Conservation (phyloP, 2,329 filamentous ascomycete genomes). For the Lasiodiplodia gonubiensis region DNA sequence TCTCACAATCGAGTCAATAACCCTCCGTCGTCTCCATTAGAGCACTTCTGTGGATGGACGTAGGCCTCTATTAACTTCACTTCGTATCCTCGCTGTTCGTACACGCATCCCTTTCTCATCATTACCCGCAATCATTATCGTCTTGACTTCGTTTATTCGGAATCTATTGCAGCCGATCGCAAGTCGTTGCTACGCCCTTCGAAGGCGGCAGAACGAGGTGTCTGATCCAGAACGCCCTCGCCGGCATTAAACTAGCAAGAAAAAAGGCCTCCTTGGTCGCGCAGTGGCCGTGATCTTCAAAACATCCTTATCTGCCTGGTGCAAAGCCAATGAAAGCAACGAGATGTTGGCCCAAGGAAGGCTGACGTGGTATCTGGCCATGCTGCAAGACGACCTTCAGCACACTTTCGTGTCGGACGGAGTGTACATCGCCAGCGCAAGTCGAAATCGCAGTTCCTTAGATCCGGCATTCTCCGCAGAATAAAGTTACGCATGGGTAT, state of each 20-base stretch:
- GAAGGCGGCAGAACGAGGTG: neutral
- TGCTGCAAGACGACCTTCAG: constrained; percentile 2
- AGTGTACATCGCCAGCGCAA: constrained; percentile 2
- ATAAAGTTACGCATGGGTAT: neutral
- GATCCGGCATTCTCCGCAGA: neutral
- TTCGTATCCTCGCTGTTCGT: constrained; percentile 8
- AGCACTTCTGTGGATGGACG: neutral
- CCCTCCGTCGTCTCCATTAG: neutral
- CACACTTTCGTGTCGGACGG: neutral
- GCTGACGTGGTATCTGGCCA: constrained; percentile 18
- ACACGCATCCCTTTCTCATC: neutral
- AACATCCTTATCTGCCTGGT: neutral
- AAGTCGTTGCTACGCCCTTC: neutral
- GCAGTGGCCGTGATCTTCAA: neutral
- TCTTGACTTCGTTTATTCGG: constrained; percentile 21
- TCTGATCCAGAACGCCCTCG: constrained; percentile 2
- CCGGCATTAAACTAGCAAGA: constrained; percentile 16
- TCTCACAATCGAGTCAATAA: neutral
- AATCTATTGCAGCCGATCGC: constrained; percentile 17
- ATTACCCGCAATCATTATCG: neutral
- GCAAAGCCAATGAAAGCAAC: constrained; percentile 10
- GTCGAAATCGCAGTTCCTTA: neutral
- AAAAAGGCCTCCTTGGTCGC: neutral
- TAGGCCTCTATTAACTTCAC: neutral
- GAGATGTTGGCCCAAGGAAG: constrained; percentile 2